Conservation (phyloP, 139 green algal genomes). For the Dunaliella sp. region DNA sequence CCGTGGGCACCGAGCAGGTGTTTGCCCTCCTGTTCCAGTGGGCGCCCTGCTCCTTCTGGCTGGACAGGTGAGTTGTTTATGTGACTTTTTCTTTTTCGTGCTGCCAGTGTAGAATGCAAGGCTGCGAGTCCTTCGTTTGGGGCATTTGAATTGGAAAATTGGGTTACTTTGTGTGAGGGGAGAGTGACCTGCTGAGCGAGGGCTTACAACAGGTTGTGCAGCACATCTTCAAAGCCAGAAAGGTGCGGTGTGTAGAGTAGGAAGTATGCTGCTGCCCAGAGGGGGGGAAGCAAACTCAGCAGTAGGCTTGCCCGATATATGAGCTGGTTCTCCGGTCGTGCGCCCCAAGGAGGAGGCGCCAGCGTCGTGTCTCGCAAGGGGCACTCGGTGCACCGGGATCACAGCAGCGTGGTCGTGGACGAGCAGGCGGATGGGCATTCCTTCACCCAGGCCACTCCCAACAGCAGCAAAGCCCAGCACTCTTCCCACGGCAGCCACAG, state of each 20-base stretch:
- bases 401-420: neutral
- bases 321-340: neutral
- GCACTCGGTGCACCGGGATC: neutral
- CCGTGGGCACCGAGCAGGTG: constrained; percentile 28
- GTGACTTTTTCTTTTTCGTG: too few species aligned
- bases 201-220: too few species aligned
- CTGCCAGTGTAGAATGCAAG: too few species aligned
- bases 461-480: neutral
- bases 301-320: too few species aligned
- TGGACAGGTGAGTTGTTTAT: constrained; percentile 85
- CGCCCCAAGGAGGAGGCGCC: neutral
- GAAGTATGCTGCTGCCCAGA: too few species aligned
- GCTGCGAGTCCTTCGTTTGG: too few species aligned
- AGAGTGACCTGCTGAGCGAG: too few species aligned
- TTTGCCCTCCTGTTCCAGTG: constrained; percentile 43
- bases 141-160: too few species aligned
- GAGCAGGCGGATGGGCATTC: neutral
- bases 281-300: too few species aligned
- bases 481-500: neutral
- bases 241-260: too few species aligned
- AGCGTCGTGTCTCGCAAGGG: neutral
- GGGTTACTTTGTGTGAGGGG: too few species aligned
- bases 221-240: too few species aligned
- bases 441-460: neutral
- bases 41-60: constrained; percentile 80